phyloP scores from a whole-genome alignment of 495 filamentous ascomycete species.

The Oidiodendron maius region DNA sequence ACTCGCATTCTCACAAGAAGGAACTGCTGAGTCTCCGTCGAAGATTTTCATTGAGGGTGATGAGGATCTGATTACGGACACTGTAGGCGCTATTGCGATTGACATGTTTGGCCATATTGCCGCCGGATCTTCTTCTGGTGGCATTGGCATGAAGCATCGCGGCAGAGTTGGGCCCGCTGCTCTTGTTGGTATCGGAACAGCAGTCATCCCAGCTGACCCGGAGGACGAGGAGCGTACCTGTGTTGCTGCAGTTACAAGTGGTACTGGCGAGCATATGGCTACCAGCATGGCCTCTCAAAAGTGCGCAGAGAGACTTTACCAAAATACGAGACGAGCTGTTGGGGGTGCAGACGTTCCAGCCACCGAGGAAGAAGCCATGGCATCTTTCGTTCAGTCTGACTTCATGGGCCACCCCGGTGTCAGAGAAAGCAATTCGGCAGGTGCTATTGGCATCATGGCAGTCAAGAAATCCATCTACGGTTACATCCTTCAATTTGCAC shows the following conservation, averaged over 20 bases:
- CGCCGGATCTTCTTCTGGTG: conserved; percentile 96
- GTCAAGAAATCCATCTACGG: conserved; percentile 72
- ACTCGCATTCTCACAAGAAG: conserved; percentile 16
- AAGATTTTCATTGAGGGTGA: conserved; percentile 5
- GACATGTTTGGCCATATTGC: conserved; percentile 83
- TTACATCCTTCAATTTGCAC: conserved; percentile 75
- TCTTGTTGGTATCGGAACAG: conserved; percentile 82
- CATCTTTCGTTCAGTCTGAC: conserved; percentile 64
- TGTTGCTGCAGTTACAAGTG: conserved; percentile 79
- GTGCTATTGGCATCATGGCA: conserved; percentile 76
- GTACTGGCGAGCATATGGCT: conserved; percentile 96
- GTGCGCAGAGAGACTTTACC: conserved; percentile 72
- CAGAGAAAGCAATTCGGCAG: conserved; percentile 57
- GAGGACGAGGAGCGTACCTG: conserved; percentile 53
- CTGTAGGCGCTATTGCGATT: conserved; percentile 90
- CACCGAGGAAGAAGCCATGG: conserved; percentile 67
- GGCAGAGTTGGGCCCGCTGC: conserved; percentile 90
- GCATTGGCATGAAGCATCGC: conserved; percentile 95
- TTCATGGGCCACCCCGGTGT: conserved; percentile 84
- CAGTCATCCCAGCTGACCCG: conserved; percentile 66
- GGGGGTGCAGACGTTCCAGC: conserved; percentile 54
- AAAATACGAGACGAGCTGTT: conserved; percentile 49
- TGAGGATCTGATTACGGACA: conserved; percentile 72
- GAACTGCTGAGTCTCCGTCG: conserved; percentile 14
- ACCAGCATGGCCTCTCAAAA: conserved; percentile 77